A percentile compares a stretch with the other conserved stretches of the same genome.
phyloP scores from a whole-genome alignment of 192 early-diverging fungal species.

The Backusella parvicylindrica region DNA sequence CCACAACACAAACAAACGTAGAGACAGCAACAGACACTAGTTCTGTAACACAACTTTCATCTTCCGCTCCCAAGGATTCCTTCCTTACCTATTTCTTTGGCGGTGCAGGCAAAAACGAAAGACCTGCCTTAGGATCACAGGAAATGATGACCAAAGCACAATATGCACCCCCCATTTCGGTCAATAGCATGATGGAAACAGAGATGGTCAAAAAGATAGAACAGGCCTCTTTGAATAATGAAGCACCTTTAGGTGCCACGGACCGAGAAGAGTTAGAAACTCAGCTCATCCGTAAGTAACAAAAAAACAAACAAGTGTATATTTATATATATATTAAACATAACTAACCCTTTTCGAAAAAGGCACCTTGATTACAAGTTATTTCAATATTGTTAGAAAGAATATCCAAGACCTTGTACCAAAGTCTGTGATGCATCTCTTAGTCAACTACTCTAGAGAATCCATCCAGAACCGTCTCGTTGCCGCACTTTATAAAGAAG shows the following conservation, averaged over 20 bases:
- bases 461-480: slow-evolving; percentile 75
- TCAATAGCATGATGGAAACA: slow-evolving; percentile 33
- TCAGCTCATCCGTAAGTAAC: slow-evolving; percentile 69
- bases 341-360: too few relatives aligned
- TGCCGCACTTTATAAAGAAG: slow-evolving; percentile 68
- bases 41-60: not conserved
- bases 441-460: slow-evolving; percentile 74
- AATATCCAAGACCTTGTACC: slow-evolving; percentile 78
- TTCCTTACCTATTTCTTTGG: slow-evolving; percentile 47
- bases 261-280: slow-evolving; percentile 74
- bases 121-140: slow-evolving; percentile 29
- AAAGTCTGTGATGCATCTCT: slow-evolving; percentile 79
- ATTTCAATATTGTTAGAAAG: slow-evolving; percentile 79
- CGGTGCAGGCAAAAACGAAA: slow-evolving; percentile 36
- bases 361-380: slow-evolving; percentile 66
- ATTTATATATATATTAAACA: too few relatives aligned
- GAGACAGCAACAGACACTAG: not conserved
- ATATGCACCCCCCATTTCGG: slow-evolving; percentile 32
- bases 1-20: not conserved
- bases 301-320: too few relatives aligned
- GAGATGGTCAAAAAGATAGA: slow-evolving; percentile 35
- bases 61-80: slow-evolving; percentile 33
- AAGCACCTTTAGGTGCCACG: slow-evolving; percentile 16
- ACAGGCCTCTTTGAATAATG: slow-evolving; percentile 36
- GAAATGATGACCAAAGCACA: slow-evolving; percentile 22